A percentile compares a stretch with the other conserved stretches of the same genome.
Conservation (phyloP, 768 basidiomycete genomes). For the Psilocybe tampanensis region DNA sequence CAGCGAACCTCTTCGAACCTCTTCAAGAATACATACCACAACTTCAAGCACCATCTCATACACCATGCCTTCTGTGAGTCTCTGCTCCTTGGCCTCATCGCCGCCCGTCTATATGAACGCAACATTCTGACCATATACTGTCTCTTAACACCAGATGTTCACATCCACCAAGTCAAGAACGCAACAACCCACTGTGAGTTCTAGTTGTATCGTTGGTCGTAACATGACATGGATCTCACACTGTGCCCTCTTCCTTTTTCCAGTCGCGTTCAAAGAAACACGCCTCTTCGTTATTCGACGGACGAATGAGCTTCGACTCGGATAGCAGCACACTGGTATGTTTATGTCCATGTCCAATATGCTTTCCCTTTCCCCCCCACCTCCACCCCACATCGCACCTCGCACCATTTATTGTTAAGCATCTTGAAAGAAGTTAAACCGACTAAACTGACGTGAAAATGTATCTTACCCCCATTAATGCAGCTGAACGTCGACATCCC, state of each 20-base stretch:
- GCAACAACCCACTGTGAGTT: slow-evolving; percentile 11
- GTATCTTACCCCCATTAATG: too few species aligned
- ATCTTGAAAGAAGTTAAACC: too few species aligned
- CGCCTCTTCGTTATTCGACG: slow-evolving; percentile 24
- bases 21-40: too few species aligned
- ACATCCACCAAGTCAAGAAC: slow-evolving; percentile 11
- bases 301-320: slow-evolving; percentile 27
- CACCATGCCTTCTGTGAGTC: slow-evolving; percentile 12
- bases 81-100: neutral
- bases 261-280: slow-evolving; percentile 18
- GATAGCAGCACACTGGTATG: slow-evolving; percentile 27
- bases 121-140: too few species aligned
- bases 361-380: too few species aligned
- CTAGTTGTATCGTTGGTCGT: neutral
- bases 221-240: slow-evolving; percentile 11
- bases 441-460: too few species aligned
- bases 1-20: too few species aligned
- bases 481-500: slow-evolving; percentile 19
- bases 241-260: slow-evolving; percentile 4
- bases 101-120: neutral
- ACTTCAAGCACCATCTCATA: neutral
- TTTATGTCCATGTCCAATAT: too few species aligned
- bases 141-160: slow-evolving; percentile 8
- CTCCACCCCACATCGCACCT: too few species aligned
- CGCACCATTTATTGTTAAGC: neutral